phyloP scores from a whole-genome alignment of 176 grass and related monocot species.

The Bothriochloa decipiens region DNA sequence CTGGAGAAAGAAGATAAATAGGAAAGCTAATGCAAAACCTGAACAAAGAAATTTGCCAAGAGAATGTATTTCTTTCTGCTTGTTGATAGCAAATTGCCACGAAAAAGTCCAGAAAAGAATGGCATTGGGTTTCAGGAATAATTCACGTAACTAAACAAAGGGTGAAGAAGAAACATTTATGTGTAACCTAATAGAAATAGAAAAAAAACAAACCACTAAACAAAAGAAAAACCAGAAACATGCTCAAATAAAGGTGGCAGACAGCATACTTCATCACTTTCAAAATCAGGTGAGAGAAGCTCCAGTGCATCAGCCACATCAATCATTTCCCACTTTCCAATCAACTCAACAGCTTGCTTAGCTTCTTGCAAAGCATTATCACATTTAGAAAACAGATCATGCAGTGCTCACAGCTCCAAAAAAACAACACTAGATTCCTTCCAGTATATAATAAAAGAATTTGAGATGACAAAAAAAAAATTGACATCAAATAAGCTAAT shows the following conservation, averaged over 20 bases:
- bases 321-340: constrained; percentile 92
- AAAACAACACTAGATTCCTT: background rate
- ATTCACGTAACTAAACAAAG: background rate
- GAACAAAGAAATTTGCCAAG: constrained; percentile 24
- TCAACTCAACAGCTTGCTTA: constrained; percentile 96
- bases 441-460: background rate
- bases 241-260: constrained; percentile 20
- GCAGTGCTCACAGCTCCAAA: background rate
- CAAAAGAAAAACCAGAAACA: constrained; percentile 21
- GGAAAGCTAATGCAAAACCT: constrained; percentile 1
- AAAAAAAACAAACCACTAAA: background rate
- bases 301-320: constrained; percentile 97
- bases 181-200: background rate
- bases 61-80: background rate
- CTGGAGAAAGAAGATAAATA: background rate
- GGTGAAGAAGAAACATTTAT: background rate
- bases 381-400: constrained; percentile 22
- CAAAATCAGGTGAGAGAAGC: constrained; percentile 91
- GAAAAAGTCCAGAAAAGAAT: constrained; percentile 17
- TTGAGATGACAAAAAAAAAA: background rate
- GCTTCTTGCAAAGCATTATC: constrained; percentile 70
- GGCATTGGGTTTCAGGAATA: background rate
- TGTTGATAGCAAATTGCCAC: background rate
- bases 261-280: constrained; percentile 81
- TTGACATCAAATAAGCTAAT: constrained; percentile 13